Evolutionary conservation across 164 flowering plant genomes (phyloP), one percentile per base, ranked within the genome.

Genomic region (Taxillus chinensis): DNA sequence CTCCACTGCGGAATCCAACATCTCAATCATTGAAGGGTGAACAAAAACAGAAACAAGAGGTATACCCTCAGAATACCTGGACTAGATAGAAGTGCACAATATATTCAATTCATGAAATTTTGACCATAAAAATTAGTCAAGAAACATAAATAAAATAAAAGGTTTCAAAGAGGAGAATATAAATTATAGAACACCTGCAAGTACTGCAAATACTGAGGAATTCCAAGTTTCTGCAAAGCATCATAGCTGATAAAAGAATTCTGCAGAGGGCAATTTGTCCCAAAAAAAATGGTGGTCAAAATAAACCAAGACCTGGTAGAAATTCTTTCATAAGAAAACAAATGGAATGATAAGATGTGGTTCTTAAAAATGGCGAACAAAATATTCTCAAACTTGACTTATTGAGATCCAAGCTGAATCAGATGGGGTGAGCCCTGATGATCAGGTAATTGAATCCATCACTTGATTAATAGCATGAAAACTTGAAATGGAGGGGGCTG

Each of bases 21-120:
- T 90, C 74, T 89, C 95, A 75, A 84, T 74, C 75, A 82, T 73
- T 16, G 98, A 93, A 7, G 83, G 84, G 63, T 90, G 99, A 65
- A 82, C 82, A 69, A 90, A 93, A 60, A 78, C 68, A 62, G 89
- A 77, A 56, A 62, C 89, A 61, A 93, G 75, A 60, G 87, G 81
- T 62, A 83, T 80, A 52, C 99, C 99, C 66, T 89, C 95, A 70
- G 96, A 86, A 81, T 90, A 93, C 67, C 99, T 93, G 83, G 99
- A 85, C 97, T 89, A 81, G 64, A 80, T 68, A 70, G 74, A 69
- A 68, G 76, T 38, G 38, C 68, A 65, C 5, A 16, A 46, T 52
- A 27, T 11, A 27, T 7, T 54, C 57, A 54, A 8, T 54, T 54
- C 10, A 54, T 37, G 16, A 12, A 54, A 27, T 3, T 54, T 13